These are phyloP conservation scores for Thecaphora frezii DNA, from an alignment of 1,284 basidiomycete genomes.

Conservation along the genomic window DNA sequence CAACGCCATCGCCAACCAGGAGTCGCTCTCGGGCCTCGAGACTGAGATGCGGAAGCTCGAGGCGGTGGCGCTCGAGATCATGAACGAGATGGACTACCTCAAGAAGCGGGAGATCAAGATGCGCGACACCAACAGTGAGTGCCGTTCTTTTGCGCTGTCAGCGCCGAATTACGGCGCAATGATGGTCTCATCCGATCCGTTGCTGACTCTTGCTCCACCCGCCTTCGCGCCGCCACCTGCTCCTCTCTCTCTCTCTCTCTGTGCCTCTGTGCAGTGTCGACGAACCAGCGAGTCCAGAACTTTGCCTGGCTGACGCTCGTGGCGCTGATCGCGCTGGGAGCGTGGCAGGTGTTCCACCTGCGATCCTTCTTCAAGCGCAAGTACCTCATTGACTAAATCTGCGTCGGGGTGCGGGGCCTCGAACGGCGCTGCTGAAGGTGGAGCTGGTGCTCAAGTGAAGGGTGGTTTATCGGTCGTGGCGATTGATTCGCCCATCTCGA, in stretches of 20 bases:
- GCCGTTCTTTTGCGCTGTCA: background rate
- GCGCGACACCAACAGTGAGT: conserved; percentile 85
- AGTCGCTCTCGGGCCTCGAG: conserved; percentile 90
- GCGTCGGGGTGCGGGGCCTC: too few relatives aligned
- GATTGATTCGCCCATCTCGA: too few relatives aligned
- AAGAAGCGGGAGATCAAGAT: conserved; percentile 86
- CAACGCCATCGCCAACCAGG: conserved; percentile 98
- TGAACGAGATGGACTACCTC: conserved; percentile 90
- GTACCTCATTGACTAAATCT: conserved; percentile 82
- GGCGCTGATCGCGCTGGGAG: conserved; percentile 78
- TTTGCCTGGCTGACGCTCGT: conserved; percentile 87
- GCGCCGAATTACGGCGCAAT: too few relatives aligned
- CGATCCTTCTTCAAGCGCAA: conserved; percentile 94
- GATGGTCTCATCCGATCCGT: too few relatives aligned
- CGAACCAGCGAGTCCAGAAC: conserved; percentile 84
- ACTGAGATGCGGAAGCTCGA: conserved; percentile 98
- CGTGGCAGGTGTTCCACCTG: conserved; percentile 92
- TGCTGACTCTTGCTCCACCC: background rate
- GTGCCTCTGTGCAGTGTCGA: conserved; percentile 71
- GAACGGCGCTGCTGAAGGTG: too few relatives aligned
- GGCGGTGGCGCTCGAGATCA: conserved; percentile 87
- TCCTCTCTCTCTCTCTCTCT: background rate
- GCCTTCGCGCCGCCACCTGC: too few relatives aligned
- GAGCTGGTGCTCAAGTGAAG: too few relatives aligned
- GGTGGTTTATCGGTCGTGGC: too few relatives aligned